These are phyloP conservation scores for Neonectria punicea DNA, from an alignment of 2,329 filamentous ascomycete genomes.

Conservation along the genomic window DNA sequence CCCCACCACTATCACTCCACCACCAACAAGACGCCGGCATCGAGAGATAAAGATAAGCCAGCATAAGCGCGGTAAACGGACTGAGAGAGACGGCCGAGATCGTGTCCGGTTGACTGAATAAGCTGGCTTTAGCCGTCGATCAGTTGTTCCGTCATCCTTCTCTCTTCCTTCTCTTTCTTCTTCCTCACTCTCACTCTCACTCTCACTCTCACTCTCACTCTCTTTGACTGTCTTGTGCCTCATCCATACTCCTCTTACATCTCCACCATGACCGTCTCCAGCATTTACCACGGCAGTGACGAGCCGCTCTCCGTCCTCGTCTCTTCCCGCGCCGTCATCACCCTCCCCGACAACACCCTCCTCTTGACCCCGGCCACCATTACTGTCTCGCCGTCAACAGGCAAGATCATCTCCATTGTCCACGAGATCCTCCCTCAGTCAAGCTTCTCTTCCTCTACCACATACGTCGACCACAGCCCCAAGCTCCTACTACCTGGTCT, in stretches of 20 bases:
- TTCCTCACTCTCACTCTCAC: neutral
- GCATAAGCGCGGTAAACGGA: conserved; percentile 14
- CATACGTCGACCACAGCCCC: conserved; percentile 87
- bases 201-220: neutral
- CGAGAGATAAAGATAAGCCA: conserved; percentile 38
- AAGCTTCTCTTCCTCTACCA: conserved; percentile 76
- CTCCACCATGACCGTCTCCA: conserved; percentile 47
- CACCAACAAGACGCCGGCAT: conserved; percentile 10
- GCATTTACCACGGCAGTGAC: conserved; percentile 32
- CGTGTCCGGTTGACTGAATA: conserved; percentile 19
- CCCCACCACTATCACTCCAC: conserved; percentile 37
- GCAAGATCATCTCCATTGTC: conserved; percentile 84
- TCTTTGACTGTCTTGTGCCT: neutral
- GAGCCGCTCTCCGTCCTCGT: conserved; percentile 76
- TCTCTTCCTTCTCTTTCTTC: conserved; percentile 20
- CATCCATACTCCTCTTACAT: neutral
- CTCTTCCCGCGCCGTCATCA: conserved; percentile 85
- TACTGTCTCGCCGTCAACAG: conserved; percentile 78
- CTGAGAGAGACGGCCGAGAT: conserved; percentile 5
- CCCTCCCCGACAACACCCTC: conserved; percentile 70
- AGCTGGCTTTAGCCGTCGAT: conserved; percentile 14
- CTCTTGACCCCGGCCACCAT: conserved; percentile 84
- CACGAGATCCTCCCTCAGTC: conserved; percentile 78
- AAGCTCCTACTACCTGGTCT: conserved; percentile 88
- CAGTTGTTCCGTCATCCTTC: conserved; percentile 7